These are phyloP conservation scores for Tulasnella sp. DNA, from an alignment of 768 basidiomycete species.

Conservation along the genomic window DNA sequence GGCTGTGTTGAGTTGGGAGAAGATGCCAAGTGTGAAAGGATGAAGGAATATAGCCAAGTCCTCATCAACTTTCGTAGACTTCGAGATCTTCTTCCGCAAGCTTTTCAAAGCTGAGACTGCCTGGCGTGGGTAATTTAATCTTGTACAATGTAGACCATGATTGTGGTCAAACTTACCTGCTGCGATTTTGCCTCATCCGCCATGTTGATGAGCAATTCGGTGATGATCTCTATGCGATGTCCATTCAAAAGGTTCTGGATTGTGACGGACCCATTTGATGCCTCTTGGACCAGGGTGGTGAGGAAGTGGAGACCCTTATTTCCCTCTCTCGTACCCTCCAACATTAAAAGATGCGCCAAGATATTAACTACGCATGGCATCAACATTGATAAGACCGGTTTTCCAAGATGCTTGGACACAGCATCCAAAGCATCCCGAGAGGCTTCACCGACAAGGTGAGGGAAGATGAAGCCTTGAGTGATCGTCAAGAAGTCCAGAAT, in stretches of 20 bases:
- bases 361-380: conserved; percentile 47
- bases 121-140: conserved; percentile 32
- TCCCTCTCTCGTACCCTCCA: conserved; percentile 34
- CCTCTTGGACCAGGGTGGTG: conserved; percentile 42
- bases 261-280: conserved; percentile 34
- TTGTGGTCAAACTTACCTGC: neutral
- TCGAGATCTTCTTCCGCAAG: conserved; percentile 26
- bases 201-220: conserved; percentile 62
- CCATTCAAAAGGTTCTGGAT: conserved; percentile 45
- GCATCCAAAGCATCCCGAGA: conserved; percentile 48
- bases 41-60: conserved; percentile 51
- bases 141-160: conserved; percentile 6
- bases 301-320: conserved; percentile 45
- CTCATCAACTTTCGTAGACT: neutral
- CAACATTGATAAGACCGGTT: conserved; percentile 39
- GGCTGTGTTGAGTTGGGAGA: conserved; percentile 75
- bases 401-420: conserved; percentile 44
- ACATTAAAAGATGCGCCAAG: conserved; percentile 54
- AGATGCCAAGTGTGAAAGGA: conserved; percentile 69
- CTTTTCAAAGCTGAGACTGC: conserved; percentile 24
- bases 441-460: conserved; percentile 52
- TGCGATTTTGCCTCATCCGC: conserved; percentile 47
- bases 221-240: conserved; percentile 56
- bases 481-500: conserved; percentile 50
- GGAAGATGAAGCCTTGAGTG: conserved; percentile 54